Conservation (phyloP, 306 rosid genomes). For the Ochetophila trinervis region DNA sequence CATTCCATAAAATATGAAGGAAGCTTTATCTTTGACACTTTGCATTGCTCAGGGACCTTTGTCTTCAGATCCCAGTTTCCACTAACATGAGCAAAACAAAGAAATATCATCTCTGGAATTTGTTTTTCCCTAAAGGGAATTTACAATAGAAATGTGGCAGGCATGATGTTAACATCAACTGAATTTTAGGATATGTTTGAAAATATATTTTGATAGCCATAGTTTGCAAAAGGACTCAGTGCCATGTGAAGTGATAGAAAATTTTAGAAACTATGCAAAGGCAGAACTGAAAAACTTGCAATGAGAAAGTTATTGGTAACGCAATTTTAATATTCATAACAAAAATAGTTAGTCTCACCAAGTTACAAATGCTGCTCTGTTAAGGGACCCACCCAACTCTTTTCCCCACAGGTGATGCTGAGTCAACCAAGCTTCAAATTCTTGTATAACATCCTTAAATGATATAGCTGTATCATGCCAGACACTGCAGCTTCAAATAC, state of each 20-base stretch:
- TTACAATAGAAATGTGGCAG: neutral
- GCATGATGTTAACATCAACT: neutral
- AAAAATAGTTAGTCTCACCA: slow-evolving; percentile 45
- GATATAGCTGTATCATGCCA: slow-evolving; percentile 94
- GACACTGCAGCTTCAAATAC: slow-evolving; percentile 46
- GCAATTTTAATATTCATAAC: neutral
- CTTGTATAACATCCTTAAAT: slow-evolving; percentile 66
- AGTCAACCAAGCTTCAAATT: slow-evolving; percentile 78
- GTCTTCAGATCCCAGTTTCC: slow-evolving; percentile 99
- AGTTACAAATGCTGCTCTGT: slow-evolving; percentile 76
- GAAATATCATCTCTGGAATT: slow-evolving; percentile 3
- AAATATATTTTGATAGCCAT: no score
- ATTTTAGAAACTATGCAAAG: neutral
- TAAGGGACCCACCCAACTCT: slow-evolving; percentile 45
- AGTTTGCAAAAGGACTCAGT: no score
- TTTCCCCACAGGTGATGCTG: slow-evolving; percentile 58
- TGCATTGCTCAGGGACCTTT: slow-evolving; percentile 91
- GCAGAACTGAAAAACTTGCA: neutral
- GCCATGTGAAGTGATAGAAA: neutral
- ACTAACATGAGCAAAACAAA: slow-evolving; percentile 37
- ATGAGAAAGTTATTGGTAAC: neutral
- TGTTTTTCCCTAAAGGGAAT: neutral
- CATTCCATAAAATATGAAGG: slow-evolving; percentile 87
- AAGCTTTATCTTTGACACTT: slow-evolving; percentile 66
- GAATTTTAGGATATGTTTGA: neutral